Evolutionary conservation across 139 green algal species (phyloP).

Genomic region (Desmodesmus armatus): DNA sequence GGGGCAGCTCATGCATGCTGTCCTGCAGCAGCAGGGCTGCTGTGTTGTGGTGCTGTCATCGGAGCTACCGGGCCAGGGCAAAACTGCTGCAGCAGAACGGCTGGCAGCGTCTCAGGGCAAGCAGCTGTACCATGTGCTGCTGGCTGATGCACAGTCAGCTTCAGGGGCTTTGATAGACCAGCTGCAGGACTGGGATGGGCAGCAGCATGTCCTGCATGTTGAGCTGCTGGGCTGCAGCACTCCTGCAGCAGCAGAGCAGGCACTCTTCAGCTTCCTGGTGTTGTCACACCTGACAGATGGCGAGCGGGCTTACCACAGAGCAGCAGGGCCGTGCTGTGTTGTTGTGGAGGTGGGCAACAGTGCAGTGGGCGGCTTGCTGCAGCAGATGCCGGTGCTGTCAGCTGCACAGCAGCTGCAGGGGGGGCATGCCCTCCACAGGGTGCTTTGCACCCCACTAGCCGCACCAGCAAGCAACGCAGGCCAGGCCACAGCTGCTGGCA

Average conservation of each 20-base stretch:
- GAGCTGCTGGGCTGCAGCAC: slow-evolving; percentile 22
- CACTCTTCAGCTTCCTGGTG: slow-evolving; percentile 9
- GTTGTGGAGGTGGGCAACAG: slow-evolving; percentile 24
- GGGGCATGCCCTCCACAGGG: too few species aligned
- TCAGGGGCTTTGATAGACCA: neutral
- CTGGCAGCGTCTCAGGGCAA: neutral
- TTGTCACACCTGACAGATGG: slow-evolving; percentile 7
- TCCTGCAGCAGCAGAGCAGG: neutral
- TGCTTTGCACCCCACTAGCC: too few species aligned
- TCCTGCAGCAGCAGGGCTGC: slow-evolving; percentile 7
- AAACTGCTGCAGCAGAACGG: slow-evolving; percentile 7
- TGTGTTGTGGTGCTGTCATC: slow-evolving; percentile 27
- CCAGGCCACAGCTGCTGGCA: neutral
- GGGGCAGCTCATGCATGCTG: neutral
- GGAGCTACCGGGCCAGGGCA: slow-evolving; percentile 26
- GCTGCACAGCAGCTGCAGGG: neutral
- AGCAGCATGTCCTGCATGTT: slow-evolving; percentile 5
- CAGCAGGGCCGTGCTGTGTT: neutral
- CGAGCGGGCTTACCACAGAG: neutral
- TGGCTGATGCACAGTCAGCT: neutral
- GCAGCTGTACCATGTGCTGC: slow-evolving; percentile 15
- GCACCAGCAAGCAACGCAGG: neutral
- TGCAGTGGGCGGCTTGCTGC: neutral
- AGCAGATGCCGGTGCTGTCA: slow-evolving; percentile 5
- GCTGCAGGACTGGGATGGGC: slow-evolving; percentile 1